phyloP scores from a whole-genome alignment of 1,284 basidiomycete species.

The Naganishia sp. region DNA sequence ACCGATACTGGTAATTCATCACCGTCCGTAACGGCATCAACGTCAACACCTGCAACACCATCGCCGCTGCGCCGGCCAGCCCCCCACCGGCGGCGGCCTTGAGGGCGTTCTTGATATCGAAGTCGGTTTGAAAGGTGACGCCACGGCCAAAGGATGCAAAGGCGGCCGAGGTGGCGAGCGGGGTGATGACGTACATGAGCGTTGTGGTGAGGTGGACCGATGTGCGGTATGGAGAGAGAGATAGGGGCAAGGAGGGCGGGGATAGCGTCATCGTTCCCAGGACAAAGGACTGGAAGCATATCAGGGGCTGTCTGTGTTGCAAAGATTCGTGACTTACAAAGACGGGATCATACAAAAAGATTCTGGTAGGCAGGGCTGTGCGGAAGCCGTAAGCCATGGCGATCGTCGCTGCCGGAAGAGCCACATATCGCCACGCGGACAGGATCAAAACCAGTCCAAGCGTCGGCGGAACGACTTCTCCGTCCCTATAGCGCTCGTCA shows the following conservation, averaged over 20 bases:
- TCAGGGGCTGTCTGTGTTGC: neutral
- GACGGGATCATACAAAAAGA: constrained; percentile 46
- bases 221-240: constrained; percentile 42
- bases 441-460: constrained; percentile 46
- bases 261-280: constrained; percentile 42
- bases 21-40: constrained; percentile 75
- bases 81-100: constrained; percentile 80
- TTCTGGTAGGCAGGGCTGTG: constrained; percentile 42
- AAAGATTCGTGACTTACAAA: constrained; percentile 41
- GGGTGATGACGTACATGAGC: constrained; percentile 40
- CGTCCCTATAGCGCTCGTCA: constrained; percentile 22
- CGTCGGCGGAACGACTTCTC: constrained; percentile 44
- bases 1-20: constrained; percentile 79
- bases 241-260: constrained; percentile 42
- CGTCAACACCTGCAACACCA: constrained; percentile 82
- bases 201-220: constrained; percentile 42
- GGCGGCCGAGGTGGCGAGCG: constrained; percentile 43
- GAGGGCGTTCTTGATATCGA: constrained; percentile 72
- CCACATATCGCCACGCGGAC: constrained; percentile 44
- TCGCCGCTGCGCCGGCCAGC: constrained; percentile 77
- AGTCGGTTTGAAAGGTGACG: constrained; percentile 58
- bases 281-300: constrained; percentile 41
- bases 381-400: constrained; percentile 42
- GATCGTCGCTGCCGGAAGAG: constrained; percentile 43
- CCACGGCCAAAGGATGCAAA: constrained; percentile 45